Evolutionary conservation across 1,139 yeast genomes (phyloP).

Genomic region (Blastobotrys aristatus): DNA sequence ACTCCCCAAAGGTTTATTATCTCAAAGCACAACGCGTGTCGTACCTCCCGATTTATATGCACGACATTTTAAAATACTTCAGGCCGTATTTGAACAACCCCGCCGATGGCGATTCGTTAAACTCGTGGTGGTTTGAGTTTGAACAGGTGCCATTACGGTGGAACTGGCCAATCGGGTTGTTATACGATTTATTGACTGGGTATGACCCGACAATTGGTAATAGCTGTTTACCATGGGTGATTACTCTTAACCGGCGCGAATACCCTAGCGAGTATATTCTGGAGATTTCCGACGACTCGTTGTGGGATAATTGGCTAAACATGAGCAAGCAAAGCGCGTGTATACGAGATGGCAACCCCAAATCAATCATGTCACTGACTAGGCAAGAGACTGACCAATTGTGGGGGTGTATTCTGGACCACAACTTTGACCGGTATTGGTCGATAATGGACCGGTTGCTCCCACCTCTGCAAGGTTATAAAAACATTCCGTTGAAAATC

Average conservation of each 20-base stretch:
- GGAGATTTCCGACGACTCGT: slow-evolving; percentile 37
- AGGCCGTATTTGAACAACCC: slow-evolving; percentile 37
- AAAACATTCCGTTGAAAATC: slow-evolving; percentile 55
- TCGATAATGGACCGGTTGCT: slow-evolving; percentile 38
- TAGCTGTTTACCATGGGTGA: slow-evolving; percentile 43
- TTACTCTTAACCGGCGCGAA: slow-evolving; percentile 41
- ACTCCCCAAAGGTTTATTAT: slow-evolving; percentile 6
- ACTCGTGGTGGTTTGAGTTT: slow-evolving; percentile 62
- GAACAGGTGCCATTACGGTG: slow-evolving; percentile 63
- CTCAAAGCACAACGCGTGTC: slow-evolving; percentile 42
- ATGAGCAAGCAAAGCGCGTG: slow-evolving; percentile 76
- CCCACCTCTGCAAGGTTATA: slow-evolving; percentile 28
- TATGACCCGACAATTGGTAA: slow-evolving; percentile 31
- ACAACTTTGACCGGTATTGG: slow-evolving; percentile 37
- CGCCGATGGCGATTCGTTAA: slow-evolving; percentile 31
- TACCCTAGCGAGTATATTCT: slow-evolving; percentile 53
- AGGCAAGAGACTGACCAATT: slow-evolving; percentile 51
- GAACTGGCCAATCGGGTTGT: slow-evolving; percentile 69
- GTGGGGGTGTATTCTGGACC: slow-evolving; percentile 47
- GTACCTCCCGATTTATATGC: slow-evolving; percentile 52
- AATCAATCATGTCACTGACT: slow-evolving; percentile 68
- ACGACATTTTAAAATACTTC: slow-evolving; percentile 43
- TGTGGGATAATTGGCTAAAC: slow-evolving; percentile 61
- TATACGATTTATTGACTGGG: slow-evolving; percentile 51
- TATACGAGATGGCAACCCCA: slow-evolving; percentile 67